Percentiles rank a stretch among this genome's conserved stretches.
These are phyloP conservation scores for Diatrype stigma DNA, from an alignment of 2,329 filamentous ascomycete species.

Conservation along the genomic window DNA sequence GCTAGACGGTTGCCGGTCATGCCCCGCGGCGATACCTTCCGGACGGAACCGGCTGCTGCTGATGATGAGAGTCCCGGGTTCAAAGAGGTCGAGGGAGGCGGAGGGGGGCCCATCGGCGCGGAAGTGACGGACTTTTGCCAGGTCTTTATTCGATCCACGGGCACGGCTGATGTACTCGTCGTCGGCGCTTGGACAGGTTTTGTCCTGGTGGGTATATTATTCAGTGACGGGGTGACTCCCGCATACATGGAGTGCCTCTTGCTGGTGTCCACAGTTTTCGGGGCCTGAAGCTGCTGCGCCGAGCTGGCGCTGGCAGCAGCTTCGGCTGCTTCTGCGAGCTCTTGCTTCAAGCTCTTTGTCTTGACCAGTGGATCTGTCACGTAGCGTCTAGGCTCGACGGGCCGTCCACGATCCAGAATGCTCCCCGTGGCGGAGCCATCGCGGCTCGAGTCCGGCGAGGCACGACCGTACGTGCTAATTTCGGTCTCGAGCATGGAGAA, in stretches of 20 bases:
- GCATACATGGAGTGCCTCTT: slow-evolving; percentile 13
- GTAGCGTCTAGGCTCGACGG: slow-evolving; percentile 7
- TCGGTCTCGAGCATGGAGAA: slow-evolving; percentile 5
- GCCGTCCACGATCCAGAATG: slow-evolving; percentile 12
- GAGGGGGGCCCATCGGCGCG: slow-evolving; percentile 1
- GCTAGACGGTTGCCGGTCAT: slow-evolving; percentile 8
- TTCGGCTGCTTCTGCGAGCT: neutral
- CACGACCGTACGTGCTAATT: slow-evolving; percentile 1
- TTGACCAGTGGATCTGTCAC: slow-evolving; percentile 1
- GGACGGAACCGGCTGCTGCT: neutral
- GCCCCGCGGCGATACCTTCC: slow-evolving; percentile 5
- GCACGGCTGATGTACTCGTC: slow-evolving; percentile 2
- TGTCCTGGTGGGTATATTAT: neutral
- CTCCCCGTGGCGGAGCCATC: slow-evolving; percentile 1
- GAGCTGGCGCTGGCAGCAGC: neutral
- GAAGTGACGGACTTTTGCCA: slow-evolving; percentile 12
- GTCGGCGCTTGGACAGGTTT: too few species aligned
- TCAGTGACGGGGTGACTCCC: neutral
- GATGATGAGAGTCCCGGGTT: neutral
- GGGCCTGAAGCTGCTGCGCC: too few species aligned
- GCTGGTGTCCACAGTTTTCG: neutral
- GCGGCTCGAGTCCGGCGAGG: slow-evolving; percentile 1
- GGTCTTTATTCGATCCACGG: slow-evolving; percentile 8
- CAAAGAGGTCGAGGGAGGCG: neutral
- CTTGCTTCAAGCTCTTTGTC: neutral